Evolutionary conservation across 2,329 filamentous ascomycete genomes (phyloP).

Genomic region (Conoideocrella luteorostrata): DNA sequence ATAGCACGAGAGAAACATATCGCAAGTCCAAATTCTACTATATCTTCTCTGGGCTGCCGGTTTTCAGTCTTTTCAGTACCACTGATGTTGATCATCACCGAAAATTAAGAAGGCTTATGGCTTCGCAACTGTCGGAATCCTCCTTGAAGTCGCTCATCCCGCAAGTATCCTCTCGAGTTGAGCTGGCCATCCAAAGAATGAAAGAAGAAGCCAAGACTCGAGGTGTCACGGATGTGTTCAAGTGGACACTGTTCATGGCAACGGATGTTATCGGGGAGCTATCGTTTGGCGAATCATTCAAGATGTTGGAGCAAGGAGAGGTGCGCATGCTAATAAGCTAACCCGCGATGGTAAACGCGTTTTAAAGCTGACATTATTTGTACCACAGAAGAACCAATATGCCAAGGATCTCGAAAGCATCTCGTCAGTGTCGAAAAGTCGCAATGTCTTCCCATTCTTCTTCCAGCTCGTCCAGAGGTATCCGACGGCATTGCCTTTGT

Average conservation of each 20-base stretch:
- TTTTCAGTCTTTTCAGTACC: constrained; percentile 31
- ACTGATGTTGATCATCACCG: constrained; percentile 32
- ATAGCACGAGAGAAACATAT: constrained; percentile 20
- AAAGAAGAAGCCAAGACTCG: constrained; percentile 31
- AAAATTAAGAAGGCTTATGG: constrained; percentile 34
- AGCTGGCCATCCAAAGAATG: constrained; percentile 37
- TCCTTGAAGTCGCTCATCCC: constrained; percentile 25
- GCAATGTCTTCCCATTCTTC: constrained; percentile 22
- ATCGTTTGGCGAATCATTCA: constrained; percentile 49
- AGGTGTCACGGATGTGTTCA: constrained; percentile 38
- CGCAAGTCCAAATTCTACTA: constrained; percentile 19
- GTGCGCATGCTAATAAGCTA: constrained; percentile 21
- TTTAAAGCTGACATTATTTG: neutral
- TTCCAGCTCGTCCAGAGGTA: constrained; percentile 13
- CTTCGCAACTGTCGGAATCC: constrained; percentile 30
- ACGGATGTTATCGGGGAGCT: constrained; percentile 49
- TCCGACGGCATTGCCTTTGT: constrained; percentile 17
- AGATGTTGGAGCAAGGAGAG: constrained; percentile 42
- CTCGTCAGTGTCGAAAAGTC: constrained; percentile 16
- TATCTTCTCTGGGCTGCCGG: constrained; percentile 12
- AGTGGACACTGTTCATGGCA: constrained; percentile 48
- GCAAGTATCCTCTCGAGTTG: constrained; percentile 28
- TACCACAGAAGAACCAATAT: constrained; percentile 27
- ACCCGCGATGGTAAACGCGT: neutral
- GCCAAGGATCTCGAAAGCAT: constrained; percentile 29